Evolutionary conservation across 2,329 filamentous ascomycete genomes (phyloP).

Genomic region (Fusarium coicis): DNA sequence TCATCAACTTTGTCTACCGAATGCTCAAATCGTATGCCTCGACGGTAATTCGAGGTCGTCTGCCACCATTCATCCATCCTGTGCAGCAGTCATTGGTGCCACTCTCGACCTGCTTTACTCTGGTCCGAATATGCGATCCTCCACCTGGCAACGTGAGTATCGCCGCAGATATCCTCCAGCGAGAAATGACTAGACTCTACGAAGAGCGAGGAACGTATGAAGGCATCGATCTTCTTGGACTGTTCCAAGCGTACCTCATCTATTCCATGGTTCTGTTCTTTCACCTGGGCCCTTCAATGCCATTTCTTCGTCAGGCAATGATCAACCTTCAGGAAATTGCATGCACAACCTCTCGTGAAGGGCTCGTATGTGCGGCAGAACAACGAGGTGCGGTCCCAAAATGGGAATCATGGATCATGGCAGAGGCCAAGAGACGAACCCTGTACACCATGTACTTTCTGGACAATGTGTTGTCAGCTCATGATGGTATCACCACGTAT

Average conservation of each 20-base stretch:
- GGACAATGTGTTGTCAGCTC: slow-evolving; percentile 58
- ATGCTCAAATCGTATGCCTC: slow-evolving; percentile 58
- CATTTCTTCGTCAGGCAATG: slow-evolving; percentile 55
- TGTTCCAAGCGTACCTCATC: slow-evolving; percentile 65
- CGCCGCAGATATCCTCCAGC: slow-evolving; percentile 49
- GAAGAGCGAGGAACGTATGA: slow-evolving; percentile 42
- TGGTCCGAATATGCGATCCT: slow-evolving; percentile 54
- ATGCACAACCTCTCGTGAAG: slow-evolving; percentile 50
- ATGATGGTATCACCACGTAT: slow-evolving; percentile 58
- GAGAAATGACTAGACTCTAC: slow-evolving; percentile 57
- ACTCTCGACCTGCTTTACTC: slow-evolving; percentile 54
- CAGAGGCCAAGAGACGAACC: slow-evolving; percentile 63
- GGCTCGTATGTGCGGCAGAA: slow-evolving; percentile 58
- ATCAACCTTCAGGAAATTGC: slow-evolving; percentile 64
- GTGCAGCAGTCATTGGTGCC: slow-evolving; percentile 49
- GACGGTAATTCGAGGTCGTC: slow-evolving; percentile 49
- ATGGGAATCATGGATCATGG: slow-evolving; percentile 66
- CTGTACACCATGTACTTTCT: slow-evolving; percentile 65
- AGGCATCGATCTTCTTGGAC: slow-evolving; percentile 50
- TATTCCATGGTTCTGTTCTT: slow-evolving; percentile 63
- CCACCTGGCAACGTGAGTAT: slow-evolving; percentile 47
- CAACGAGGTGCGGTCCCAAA: slow-evolving; percentile 50
- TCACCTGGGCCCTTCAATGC: slow-evolving; percentile 34
- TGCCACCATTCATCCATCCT: slow-evolving; percentile 58
- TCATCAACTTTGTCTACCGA: slow-evolving; percentile 53